Evolutionary conservation across 208 protist species (phyloP).

Genomic region (Crithidia fasciculata): DNA sequence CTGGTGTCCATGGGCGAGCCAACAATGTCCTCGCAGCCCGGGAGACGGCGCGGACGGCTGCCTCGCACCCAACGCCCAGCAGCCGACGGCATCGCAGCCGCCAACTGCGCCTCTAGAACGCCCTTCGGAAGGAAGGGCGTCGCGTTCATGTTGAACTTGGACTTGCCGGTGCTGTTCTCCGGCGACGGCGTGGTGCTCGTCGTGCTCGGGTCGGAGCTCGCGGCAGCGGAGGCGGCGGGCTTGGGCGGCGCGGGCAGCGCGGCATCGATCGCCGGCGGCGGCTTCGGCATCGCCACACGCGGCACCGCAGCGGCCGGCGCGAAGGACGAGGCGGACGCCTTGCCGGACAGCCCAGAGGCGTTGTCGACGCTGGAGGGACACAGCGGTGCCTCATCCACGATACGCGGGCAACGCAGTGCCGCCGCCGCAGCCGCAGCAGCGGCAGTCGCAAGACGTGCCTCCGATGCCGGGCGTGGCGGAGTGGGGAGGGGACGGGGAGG

Average conservation of each 20-base stretch:
- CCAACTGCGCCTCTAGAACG: slow-evolving; percentile 23
- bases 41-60: not conserved
- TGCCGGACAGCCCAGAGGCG: not conserved
- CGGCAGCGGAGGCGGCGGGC: not conserved
- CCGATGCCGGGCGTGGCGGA: not conserved
- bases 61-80: slow-evolving; percentile 1
- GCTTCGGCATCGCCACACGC: slow-evolving; percentile 16
- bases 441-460: not conserved
- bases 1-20: slow-evolving; percentile 11
- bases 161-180: slow-evolving; percentile 22
- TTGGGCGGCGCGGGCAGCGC: not conserved
- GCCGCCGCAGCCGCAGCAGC: not conserved
- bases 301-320: not conserved
- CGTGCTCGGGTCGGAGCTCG: slow-evolving; percentile 4
- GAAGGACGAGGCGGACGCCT: not conserved
- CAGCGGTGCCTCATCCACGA: slow-evolving; percentile 4
- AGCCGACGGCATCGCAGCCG: not conserved
- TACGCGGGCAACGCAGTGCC: slow-evolving; percentile 16
- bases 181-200: slow-evolving; percentile 8
- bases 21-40: slow-evolving; percentile 1
- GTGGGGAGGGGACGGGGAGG: not conserved
- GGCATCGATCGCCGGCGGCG: slow-evolving; percentile 25
- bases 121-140: slow-evolving; percentile 19
- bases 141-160: slow-evolving; percentile 26
- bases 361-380: not conserved